These are phyloP conservation scores for Halteria grandinella DNA, from an alignment of 73 alveolate species.

Conservation along the genomic window DNA sequence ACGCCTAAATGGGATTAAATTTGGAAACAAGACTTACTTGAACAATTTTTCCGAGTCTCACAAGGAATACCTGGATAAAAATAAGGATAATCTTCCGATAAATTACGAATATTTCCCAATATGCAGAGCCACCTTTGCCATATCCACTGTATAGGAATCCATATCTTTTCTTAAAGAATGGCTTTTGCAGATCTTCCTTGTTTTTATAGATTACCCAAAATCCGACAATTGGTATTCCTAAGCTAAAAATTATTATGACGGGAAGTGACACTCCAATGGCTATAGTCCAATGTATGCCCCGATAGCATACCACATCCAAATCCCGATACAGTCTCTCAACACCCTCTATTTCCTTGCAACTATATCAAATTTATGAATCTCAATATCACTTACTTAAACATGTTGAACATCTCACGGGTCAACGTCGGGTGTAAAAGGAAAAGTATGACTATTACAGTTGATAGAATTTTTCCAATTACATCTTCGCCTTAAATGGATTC, in stretches of 20 bases:
- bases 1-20: too few relatives aligned
- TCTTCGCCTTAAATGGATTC: too few relatives aligned
- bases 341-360: not conserved
- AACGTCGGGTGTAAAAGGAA: conserved; percentile 4
- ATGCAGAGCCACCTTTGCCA: too few relatives aligned
- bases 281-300: not conserved
- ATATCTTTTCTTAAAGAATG: not conserved
- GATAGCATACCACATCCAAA: not conserved
- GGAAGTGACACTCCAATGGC: conserved; percentile 39
- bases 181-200: not conserved
- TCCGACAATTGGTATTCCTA: conserved; percentile 38
- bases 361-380: too few relatives aligned
- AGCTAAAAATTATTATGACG: conserved; percentile 30
- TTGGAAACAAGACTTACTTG: too few relatives aligned
- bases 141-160: conserved; percentile 59
- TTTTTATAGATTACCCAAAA: not conserved
- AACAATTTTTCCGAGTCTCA: too few relatives aligned
- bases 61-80: conserved; percentile 48
- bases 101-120: conserved; percentile 62
- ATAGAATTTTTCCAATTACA: not conserved
- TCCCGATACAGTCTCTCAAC: not conserved
- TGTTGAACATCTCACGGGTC: not conserved
- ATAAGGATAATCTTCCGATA: conserved; percentile 29
- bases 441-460: conserved; percentile 3
- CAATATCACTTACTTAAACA: too few relatives aligned